Evolutionary conservation across 441 rosid genomes (phyloP).

Genomic region (Gossypium schwendimanii): DNA sequence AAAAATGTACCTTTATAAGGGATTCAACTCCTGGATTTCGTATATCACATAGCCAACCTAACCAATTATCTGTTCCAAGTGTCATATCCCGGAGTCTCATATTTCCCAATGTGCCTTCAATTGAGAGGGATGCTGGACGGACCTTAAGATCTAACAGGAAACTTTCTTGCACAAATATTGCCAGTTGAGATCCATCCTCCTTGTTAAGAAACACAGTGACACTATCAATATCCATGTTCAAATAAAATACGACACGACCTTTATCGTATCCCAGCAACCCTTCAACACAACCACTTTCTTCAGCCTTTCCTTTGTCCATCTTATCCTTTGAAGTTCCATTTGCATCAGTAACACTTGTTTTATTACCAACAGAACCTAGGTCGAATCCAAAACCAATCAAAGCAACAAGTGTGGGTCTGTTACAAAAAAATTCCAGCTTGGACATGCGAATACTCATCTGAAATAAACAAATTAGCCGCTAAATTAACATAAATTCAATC

Average conservation of each 20-base stretch:
- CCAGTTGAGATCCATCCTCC: constrained; percentile 97
- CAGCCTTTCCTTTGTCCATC: constrained; percentile 54
- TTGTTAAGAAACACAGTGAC: constrained; percentile 86
- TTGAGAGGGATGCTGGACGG: constrained; percentile 84
- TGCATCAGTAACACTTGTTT: constrained; percentile 27
- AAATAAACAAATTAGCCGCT: constrained; percentile 30
- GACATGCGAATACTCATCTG: constrained; percentile 99
- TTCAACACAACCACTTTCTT: constrained; percentile 63
- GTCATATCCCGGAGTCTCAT: constrained; percentile 95
- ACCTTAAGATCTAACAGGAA: constrained; percentile 89
- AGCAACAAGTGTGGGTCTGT: constrained; percentile 93
- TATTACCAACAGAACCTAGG: constrained; percentile 41
- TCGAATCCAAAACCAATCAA: constrained; percentile 87
- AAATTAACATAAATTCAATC: constrained; percentile 6
- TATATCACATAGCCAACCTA: constrained; percentile 99
- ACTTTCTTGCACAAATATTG: constrained; percentile 91
- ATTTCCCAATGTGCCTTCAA: constrained; percentile 96
- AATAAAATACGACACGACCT: constrained; percentile 83
- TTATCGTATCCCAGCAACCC: constrained; percentile 95
- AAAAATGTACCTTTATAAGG: constrained; percentile 63
- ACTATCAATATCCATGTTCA: constrained; percentile 84
- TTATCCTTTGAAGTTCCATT: constrained; percentile 35
- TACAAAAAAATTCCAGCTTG: constrained; percentile 88
- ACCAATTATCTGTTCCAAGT: constrained; percentile 62
- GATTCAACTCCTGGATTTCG: constrained; percentile 96